A percentile compares a stretch with the other conserved stretches of the same genome.
Conservation (phyloP, 768 basidiomycete genomes). For the Rhizopogon vesiculosus region DNA sequence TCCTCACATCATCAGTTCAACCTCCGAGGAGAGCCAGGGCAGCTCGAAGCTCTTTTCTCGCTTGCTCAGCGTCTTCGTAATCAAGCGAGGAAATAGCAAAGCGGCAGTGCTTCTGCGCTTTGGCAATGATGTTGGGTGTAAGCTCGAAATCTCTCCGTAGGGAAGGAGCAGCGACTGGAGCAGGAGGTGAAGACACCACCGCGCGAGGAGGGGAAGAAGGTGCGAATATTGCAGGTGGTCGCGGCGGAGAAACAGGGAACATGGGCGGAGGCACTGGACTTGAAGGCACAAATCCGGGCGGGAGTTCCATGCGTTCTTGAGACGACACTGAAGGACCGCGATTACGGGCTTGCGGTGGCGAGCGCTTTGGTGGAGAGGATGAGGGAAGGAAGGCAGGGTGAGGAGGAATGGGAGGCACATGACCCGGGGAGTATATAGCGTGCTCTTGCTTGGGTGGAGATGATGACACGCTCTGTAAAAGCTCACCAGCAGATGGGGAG, state of each 20-base stretch:
- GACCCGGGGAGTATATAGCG: conserved; percentile 8
- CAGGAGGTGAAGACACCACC: conserved; percentile 13
- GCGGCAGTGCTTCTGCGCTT: conserved; percentile 86
- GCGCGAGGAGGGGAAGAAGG: conserved; percentile 2
- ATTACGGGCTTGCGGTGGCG: conserved; percentile 11
- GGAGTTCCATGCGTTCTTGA: conserved; percentile 2
- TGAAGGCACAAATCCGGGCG: conserved; percentile 13
- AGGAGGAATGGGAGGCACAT: conserved; percentile 8
- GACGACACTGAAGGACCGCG: conserved; percentile 6
- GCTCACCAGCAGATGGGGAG: conserved; percentile 6
- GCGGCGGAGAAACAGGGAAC: conserved; percentile 14
- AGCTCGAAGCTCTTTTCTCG: conserved; percentile 72
- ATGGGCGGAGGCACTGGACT: conserved; percentile 10
- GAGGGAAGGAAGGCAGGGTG: background rate
- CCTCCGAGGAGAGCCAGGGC: conserved; percentile 69
- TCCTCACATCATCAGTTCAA: conserved; percentile 18
- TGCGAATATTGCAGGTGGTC: conserved; percentile 5
- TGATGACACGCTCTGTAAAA: conserved; percentile 12
- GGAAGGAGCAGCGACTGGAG: conserved; percentile 6
- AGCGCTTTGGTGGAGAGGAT: background rate
- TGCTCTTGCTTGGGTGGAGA: conserved; percentile 3
- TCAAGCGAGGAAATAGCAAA: conserved; percentile 95
- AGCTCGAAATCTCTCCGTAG: conserved; percentile 36
- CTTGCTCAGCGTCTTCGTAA: conserved; percentile 89
- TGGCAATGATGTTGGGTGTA: conserved; percentile 60